phyloP scores from a whole-genome alignment of 164 flowering plant genomes.

The Vitis rotundifolia region DNA sequence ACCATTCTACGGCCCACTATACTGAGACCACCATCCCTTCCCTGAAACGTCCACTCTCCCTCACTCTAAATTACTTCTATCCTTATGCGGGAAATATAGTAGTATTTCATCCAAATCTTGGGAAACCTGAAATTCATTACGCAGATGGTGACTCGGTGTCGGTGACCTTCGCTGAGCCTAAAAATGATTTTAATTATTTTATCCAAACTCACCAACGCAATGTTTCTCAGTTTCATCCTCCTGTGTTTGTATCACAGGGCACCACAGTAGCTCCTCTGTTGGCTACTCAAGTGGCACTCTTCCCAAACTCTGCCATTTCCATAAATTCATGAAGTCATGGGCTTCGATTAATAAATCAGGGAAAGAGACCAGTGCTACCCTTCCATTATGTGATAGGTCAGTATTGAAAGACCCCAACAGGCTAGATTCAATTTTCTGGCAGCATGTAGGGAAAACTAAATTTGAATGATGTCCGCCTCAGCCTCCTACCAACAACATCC shows the following conservation, averaged over 20 bases:
- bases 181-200: constrained; percentile 23
- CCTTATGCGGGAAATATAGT: constrained; percentile 32
- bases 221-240: constrained; percentile 15
- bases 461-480: too few relatives aligned
- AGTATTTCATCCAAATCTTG: constrained; percentile 20
- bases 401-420: constrained; percentile 5
- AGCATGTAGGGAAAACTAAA: too few relatives aligned
- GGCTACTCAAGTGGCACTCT: constrained; percentile 5
- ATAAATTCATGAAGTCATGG: constrained; percentile 21
- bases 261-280: background rate
- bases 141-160: constrained; percentile 34
- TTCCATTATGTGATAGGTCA: constrained; percentile 9
- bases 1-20: constrained; percentile 22
- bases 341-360: constrained; percentile 8
- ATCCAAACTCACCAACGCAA: constrained; percentile 12
- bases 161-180: constrained; percentile 33
- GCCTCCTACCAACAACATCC: background rate
- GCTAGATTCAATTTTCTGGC: too few relatives aligned
- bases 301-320: constrained; percentile 19
- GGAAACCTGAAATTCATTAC: constrained; percentile 26
- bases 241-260: background rate
- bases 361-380: background rate
- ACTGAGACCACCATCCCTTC: constrained; percentile 25
- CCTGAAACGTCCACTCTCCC: constrained; percentile 40
- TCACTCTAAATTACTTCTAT: constrained; percentile 41